Conservation (phyloP, 2,329 filamentous ascomycete genomes). For the Elsinoe australis region DNA sequence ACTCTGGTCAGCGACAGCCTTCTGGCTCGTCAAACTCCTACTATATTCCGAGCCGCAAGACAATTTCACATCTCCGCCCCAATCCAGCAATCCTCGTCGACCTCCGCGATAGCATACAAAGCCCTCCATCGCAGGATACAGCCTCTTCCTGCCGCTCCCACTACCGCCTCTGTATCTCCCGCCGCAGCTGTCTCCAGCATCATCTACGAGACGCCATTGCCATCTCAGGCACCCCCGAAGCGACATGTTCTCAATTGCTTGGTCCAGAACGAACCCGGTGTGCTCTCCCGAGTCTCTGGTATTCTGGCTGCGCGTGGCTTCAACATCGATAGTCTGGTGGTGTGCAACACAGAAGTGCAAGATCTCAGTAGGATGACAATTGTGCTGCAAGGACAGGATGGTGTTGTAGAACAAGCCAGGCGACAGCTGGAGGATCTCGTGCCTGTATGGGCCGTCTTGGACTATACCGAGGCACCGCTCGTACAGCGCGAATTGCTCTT, state of each 20-base stretch:
- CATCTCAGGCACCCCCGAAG: conserved; percentile 76
- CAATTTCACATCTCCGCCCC: conserved; percentile 24
- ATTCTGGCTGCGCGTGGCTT: conserved; percentile 94
- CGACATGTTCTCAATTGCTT: conserved; percentile 96
- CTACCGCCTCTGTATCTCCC: conserved; percentile 68
- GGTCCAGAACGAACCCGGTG: conserved; percentile 97
- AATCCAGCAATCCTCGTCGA: conserved; percentile 55
- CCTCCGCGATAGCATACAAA: conserved; percentile 94
- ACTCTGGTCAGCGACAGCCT: conserved; percentile 15
- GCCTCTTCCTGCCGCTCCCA: conserved; percentile 68
- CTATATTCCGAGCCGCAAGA: conserved; percentile 9
- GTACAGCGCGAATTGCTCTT: conserved; percentile 93
- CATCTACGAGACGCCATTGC: conserved; percentile 92
- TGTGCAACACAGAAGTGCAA: conserved; percentile 95
- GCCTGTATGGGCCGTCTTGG: conserved; percentile 94
- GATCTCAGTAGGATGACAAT: conserved; percentile 98
- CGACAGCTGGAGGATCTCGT: conserved; percentile 94
- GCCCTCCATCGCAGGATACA: conserved; percentile 84
- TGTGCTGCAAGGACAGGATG: conserved; percentile 90
- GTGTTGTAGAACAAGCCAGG: conserved; percentile 92
- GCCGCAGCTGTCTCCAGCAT: conserved; percentile 96
- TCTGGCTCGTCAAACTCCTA: conserved; percentile 17
- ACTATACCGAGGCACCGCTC: conserved; percentile 86
- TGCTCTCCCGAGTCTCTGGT: conserved; percentile 89
- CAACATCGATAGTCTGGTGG: conserved; percentile 97